Base-by-base conservation (phyloP, 2,329 filamentous ascomycete genomes). In the Epichloe glyceriae region DNA sequence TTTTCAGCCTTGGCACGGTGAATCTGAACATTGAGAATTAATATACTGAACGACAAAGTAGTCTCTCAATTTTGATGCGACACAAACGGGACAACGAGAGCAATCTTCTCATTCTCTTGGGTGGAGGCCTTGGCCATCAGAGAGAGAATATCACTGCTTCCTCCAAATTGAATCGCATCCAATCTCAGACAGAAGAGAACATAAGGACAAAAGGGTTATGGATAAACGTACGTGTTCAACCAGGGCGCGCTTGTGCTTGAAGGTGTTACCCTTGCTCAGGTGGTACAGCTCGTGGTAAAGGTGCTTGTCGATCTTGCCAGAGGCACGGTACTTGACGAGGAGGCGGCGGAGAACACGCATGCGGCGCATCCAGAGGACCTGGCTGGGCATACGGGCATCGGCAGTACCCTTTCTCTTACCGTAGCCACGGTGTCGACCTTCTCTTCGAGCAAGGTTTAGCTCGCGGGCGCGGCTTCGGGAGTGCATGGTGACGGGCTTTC, bases 351-450 rank as follows among this genome's bases (percentile, higher is more conserved):
- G 90, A 73, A 98, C 91, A 78, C 94, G 89, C 72, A 94, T 90
- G 72, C 93, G 91, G 77, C 94, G 90, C 93, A 98, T 98, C 93
- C 93, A 98, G 69, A 97, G 82, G 66, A 98, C 80, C 80, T 96
- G 89, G 75, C 84, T 85, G 70, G 91, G 91, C 93, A 98, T 98
- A 85, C 93, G 88, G 72, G 93, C 91, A 73, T 98, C 91, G 72
- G 88, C 88, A 69, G 94, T 97, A 96, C 93, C 94, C 91, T 98
- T 98, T 77, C 93, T 88, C 89, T 98, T 98, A 88, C 93, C 93
- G 80, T 95, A 95, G 72, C 93, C 93, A 76, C 93, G 86, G 83
- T 98, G 93, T 76, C 93, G 83, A 71, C 93, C 93, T 70, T 95
- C 90, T 70, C 90, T 82, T 77, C 93, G 85, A 72, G 93, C 87